Percentiles rank a stretch among this genome's conserved stretches.
phyloP scores from a whole-genome alignment of 768 basidiomycete genomes.

The Psilocybe azurescens region DNA sequence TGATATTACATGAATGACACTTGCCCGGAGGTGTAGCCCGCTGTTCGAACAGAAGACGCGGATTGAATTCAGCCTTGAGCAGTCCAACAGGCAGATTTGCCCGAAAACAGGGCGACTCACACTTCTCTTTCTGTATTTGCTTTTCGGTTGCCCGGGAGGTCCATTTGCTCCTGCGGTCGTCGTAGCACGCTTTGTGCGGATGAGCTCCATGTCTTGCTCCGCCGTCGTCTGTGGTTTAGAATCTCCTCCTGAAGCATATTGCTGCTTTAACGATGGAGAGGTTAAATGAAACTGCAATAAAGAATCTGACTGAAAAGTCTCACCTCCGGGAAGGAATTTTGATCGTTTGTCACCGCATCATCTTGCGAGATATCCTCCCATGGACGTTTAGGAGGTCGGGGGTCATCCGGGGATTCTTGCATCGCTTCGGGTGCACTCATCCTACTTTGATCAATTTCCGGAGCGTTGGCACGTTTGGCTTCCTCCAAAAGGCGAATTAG shows the following conservation, averaged over 20 bases:
- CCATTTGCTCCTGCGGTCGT: constrained; percentile 62
- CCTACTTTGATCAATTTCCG: constrained; percentile 41
- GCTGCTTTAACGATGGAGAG: constrained; percentile 17
- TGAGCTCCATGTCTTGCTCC: constrained; percentile 86
- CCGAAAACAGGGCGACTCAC: constrained; percentile 50
- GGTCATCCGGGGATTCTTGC: constrained; percentile 48
- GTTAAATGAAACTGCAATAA: not conserved
- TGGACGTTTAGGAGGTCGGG: constrained; percentile 74
- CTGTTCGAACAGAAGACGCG: constrained; percentile 49
- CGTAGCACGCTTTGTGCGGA: constrained; percentile 81
- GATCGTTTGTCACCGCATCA: constrained; percentile 34
- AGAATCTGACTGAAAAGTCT: constrained; percentile 1
- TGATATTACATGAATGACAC: constrained; percentile 87
- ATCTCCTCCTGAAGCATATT: constrained; percentile 29
- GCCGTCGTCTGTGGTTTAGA: constrained; percentile 63
- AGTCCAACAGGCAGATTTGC: constrained; percentile 14
- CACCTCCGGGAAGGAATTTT: constrained; percentile 39
- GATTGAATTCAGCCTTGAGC: constrained; percentile 28
- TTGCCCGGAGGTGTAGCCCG: constrained; percentile 86
- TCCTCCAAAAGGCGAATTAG: constrained; percentile 76
- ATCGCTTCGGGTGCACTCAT: constrained; percentile 20
- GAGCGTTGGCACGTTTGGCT: constrained; percentile 48
- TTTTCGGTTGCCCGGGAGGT: constrained; percentile 63
- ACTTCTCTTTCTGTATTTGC: constrained; percentile 85
- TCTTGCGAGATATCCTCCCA: constrained; percentile 77